Conservation (phyloP, 2,329 filamentous ascomycete species). For the Leptographium procerum region DNA sequence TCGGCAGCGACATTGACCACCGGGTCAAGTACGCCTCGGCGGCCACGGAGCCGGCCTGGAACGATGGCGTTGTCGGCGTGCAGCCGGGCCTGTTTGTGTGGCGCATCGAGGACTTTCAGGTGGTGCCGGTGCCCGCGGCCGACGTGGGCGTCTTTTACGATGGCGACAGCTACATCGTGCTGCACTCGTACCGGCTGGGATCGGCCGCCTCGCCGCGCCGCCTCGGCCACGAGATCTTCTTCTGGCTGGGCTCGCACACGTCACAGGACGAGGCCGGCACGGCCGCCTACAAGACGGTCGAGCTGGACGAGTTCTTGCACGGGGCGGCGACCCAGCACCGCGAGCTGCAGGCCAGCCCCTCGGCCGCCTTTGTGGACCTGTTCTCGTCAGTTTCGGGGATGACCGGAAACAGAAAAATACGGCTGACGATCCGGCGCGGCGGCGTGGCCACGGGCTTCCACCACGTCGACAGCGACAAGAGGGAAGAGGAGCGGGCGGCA, state of each 20-base stretch:
- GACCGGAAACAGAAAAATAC: no score
- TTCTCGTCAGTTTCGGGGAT: constrained; percentile 44
- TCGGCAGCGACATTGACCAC: constrained; percentile 54
- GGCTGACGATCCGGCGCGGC: constrained; percentile 46
- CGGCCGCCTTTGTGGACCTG: constrained; percentile 46
- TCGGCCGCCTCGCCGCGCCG: constrained; percentile 1
- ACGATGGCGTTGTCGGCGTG: constrained; percentile 41
- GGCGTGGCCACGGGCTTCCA: constrained; percentile 52
- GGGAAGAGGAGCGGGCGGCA: neutral
- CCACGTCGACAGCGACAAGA: constrained; percentile 38
- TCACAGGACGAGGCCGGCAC: constrained; percentile 58
- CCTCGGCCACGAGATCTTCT: constrained; percentile 54
- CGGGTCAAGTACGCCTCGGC: constrained; percentile 57
- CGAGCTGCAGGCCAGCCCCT: constrained; percentile 48
- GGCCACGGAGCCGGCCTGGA: constrained; percentile 55
- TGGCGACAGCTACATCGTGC: constrained; percentile 56
- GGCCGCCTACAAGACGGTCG: constrained; percentile 60
- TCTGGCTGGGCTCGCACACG: constrained; percentile 56
- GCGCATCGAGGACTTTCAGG: constrained; percentile 57
- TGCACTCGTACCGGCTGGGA: constrained; percentile 37
- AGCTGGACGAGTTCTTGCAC: constrained; percentile 55
- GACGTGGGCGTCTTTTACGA: constrained; percentile 52
- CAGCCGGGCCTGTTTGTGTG: constrained; percentile 47
- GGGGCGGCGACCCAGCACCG: constrained; percentile 53
- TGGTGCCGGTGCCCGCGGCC: constrained; percentile 47